Evolutionary conservation across 116 monocot species (phyloP).

Genomic region (Dioscorea cayenensis): DNA sequence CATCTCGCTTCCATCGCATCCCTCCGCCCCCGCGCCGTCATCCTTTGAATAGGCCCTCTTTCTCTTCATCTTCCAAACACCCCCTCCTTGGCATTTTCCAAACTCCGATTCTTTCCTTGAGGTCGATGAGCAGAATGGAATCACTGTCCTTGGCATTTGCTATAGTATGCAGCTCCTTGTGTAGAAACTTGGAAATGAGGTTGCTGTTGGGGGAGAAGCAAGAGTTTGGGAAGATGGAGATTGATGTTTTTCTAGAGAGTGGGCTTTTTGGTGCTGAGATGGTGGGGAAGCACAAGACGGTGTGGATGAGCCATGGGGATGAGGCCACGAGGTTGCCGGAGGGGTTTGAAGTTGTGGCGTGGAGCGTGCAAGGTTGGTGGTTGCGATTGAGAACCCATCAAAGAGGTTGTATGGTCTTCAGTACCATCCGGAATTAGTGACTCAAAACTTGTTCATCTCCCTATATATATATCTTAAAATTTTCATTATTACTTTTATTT

Average conservation of each 20-base stretch:
- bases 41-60: constrained; percentile 93
- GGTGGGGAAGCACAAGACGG: constrained; percentile 44
- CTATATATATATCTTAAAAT: too few relatives aligned
- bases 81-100: too few relatives aligned
- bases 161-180: constrained; percentile 96
- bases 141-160: constrained; percentile 78
- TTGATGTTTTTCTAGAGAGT: constrained; percentile 29
- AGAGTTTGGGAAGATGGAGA: constrained; percentile 96
- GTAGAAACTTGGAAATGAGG: constrained; percentile 80
- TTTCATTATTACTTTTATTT: too few relatives aligned
- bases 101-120: constrained; percentile 75
- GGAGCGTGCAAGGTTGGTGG: constrained; percentile 80
- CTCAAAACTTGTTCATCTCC: too few relatives aligned
- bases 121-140: constrained; percentile 44
- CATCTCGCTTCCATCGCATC: constrained; percentile 36
- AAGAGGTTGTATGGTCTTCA: constrained; percentile 75
- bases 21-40: constrained; percentile 53
- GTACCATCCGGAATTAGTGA: constrained; percentile 67
- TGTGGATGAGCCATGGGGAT: constrained; percentile 99
- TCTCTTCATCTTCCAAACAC: constrained; percentile 68
- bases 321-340: constrained; percentile 70
- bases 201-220: constrained; percentile 67
- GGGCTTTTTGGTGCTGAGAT: constrained; percentile 35
- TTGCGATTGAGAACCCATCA: constrained; percentile 54
- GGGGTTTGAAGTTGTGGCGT: constrained; percentile 73